Base-by-base conservation (phyloP, 129 eudicot species). In the Cynara cardunculus region DNA sequence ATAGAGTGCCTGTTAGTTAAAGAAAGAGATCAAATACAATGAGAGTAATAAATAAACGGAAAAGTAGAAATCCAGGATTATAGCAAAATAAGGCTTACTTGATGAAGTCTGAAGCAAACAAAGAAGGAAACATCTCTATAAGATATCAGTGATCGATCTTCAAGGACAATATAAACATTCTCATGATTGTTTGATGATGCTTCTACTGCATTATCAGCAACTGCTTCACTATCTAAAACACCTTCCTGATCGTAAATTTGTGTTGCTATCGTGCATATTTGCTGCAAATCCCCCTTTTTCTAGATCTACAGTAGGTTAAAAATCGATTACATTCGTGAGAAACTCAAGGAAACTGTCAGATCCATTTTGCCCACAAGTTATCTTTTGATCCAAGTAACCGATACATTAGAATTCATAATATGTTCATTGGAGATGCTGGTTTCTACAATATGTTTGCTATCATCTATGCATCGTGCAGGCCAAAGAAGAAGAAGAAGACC, bases 101-200 rank as follows among this genome's bases (percentile, higher is more conserved):
- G 90, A 80, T 91, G 97, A 76, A 91, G 92, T 85, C 94, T 85
- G 76, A 89, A 87, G 71, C 88, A 90, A 64, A 91, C 81, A 80
- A 89, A 91, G 76, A 86, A 87, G 35, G 88, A 86, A 78, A 88
- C 92, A 80, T 86, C 87, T 64, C 90, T 94, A 85, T 91, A 91
- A 76, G 89, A 89, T 8, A 91, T 80, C 44, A 67, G 77, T 12
- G 86, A 83, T 34, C 31, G 71, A 81, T 78, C 78, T 70, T 78
- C 83, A 25, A 66, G 91, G 85, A 68, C 69, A 84, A 46, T 46
- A 74, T 88, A 83, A 26, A 78, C 86, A 84, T 86, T 86, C 73
- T 88, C 92, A 78, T 86, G 80, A 19, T 87, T 75, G 19, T 80
- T 89, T 65, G 88, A 84, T 21, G 89, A 86, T 67, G 85, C n/a